Conservation (phyloP, 1,284 basidiomycete genomes). For the Trametes polyzona region DNA sequence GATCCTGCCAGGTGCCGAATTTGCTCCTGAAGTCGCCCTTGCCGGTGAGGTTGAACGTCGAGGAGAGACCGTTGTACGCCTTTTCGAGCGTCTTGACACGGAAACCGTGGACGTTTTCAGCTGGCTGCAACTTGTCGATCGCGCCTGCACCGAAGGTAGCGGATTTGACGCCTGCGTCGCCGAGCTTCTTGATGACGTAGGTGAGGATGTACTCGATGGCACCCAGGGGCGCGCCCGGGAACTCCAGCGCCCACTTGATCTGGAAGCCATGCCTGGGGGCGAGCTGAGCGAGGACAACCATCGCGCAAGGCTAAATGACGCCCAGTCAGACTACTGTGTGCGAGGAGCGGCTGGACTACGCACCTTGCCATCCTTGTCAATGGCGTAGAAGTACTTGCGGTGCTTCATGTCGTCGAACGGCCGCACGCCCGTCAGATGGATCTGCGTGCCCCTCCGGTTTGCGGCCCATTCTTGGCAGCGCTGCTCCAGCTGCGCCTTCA, state of each 20-base stretch:
- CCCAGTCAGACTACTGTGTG: background rate
- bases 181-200: constrained; percentile 49
- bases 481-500: constrained; percentile 43
- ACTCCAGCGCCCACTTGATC: constrained; percentile 63
- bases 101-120: constrained; percentile 42
- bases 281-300: constrained; percentile 59
- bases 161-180: constrained; percentile 44
- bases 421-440: constrained; percentile 56
- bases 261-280: constrained; percentile 54
- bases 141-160: constrained; percentile 54
- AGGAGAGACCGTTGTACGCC: constrained; percentile 48
- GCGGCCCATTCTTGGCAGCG: constrained; percentile 52
- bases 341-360: background rate
- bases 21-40: constrained; percentile 53
- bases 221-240: constrained; percentile 55
- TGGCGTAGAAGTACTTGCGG: constrained; percentile 55
- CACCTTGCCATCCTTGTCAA: constrained; percentile 46
- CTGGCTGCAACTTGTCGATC: constrained; percentile 40
- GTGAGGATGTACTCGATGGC: constrained; percentile 51
- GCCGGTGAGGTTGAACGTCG: constrained; percentile 43
- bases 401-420: constrained; percentile 58
- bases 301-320: constrained; percentile 38
- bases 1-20: constrained; percentile 43
- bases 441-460: constrained; percentile 53
- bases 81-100: constrained; percentile 48